Evolutionary conservation across 2,329 filamentous ascomycete species (phyloP).

Genomic region (Fusarium citri): DNA sequence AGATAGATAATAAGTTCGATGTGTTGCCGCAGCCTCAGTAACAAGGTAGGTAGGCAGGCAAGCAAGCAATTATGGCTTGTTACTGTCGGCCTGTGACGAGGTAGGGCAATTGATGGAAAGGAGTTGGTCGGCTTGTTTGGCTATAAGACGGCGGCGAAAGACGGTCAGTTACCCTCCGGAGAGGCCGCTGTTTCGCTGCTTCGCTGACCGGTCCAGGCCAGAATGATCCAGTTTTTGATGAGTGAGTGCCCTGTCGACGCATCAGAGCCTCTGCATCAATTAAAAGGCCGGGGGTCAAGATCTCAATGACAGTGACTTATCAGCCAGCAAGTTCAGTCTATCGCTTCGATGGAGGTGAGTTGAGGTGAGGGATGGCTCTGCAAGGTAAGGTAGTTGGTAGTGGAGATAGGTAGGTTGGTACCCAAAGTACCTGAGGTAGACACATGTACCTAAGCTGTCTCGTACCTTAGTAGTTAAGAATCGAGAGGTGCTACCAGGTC

Average conservation of each 20-base stretch:
- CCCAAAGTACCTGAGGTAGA: neutral
- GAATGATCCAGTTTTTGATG: constrained; percentile 37
- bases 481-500: constrained; percentile 6
- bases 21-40: constrained; percentile 12
- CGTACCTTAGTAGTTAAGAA: neutral
- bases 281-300: constrained; percentile 11
- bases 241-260: constrained; percentile 29
- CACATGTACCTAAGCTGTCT: neutral
- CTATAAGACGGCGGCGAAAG: constrained; percentile 35
- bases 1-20: constrained; percentile 13
- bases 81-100: constrained; percentile 13
- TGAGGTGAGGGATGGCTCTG: constrained; percentile 18
- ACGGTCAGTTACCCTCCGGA: constrained; percentile 38
- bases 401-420: neutral
- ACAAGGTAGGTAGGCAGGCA: constrained; percentile 1
- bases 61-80: constrained; percentile 1
- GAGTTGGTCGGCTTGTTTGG: constrained; percentile 27
- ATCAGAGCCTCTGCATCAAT: constrained; percentile 35
- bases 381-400: neutral
- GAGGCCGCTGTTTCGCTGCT: constrained; percentile 34
- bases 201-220: constrained; percentile 39
- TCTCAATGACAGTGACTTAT: constrained; percentile 33
- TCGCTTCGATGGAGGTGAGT: constrained; percentile 28
- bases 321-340: constrained; percentile 33
- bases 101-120: constrained; percentile 30